Base-by-base conservation (phyloP, 2,329 filamentous ascomycete species). In the Fusarium annulatum region DNA sequence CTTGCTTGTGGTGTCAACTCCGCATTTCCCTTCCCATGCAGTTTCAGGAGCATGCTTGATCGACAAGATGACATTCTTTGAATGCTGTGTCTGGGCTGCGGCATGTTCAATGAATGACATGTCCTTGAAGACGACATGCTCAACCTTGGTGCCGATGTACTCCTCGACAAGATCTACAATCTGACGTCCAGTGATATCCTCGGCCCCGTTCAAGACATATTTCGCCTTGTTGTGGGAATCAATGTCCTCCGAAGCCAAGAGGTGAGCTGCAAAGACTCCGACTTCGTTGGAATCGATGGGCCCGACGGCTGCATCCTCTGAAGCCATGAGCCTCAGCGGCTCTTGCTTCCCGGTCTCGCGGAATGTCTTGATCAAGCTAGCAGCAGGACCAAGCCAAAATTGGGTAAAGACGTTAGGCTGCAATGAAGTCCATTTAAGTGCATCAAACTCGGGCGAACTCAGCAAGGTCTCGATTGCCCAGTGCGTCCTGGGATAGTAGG, bases 181-280 rank as follows among this genome's bases (percentile, higher is more conserved):
- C 3, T 62, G 26, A 7, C 34, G 41, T 0, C 60, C 60, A 3
- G 33, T 62, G 21, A 62, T 28, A 3, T 62, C 52, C 8, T 60
- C 41, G 2, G 60, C 26, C 3, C 52, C 52, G 0, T 34, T 62
- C 52, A 60, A 2, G 26, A 62, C 26, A 12, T 62, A 62, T 34
- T 28, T 62, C 0, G 53, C 52, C n/a, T 62, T 60, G 0, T 28
- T n/a, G 0, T 62, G 26, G 3, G 2, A 8, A 0, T 5, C 7
- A 1, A 46, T 2, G 0, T 60, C 26, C 0, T 46, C 18, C 0
- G 8, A 7, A 3, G 10, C 12, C 0, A 62, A 3, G 0, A 62
- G 34, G 0, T 16, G 52, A 9, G 41, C 53, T 11, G 60, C 34
- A 1, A 62, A 59, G 4, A 60, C 0, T 2, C 60, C 60, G 9